Percentiles rank a stretch among this genome's conserved stretches.
These are phyloP conservation scores for Penicillium sumatraense DNA, from an alignment of 2,329 filamentous ascomycete species.

Conservation along the genomic window DNA sequence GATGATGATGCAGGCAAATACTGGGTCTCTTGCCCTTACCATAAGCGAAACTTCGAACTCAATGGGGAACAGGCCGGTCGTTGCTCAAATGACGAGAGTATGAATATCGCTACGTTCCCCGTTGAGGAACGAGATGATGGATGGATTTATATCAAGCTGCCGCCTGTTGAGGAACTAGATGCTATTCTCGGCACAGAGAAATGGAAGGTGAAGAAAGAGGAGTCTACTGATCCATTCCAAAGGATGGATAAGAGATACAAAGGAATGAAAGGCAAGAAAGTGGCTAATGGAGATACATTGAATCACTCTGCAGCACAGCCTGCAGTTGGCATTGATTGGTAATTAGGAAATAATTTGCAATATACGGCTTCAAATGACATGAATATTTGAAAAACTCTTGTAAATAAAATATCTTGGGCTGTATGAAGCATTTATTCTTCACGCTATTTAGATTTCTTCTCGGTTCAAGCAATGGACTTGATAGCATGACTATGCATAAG, in stretches of 20 bases:
- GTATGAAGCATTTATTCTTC: too few species aligned
- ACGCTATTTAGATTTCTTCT: too few species aligned
- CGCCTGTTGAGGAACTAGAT: constrained; percentile 80
- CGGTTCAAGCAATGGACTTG: too few species aligned
- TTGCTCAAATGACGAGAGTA: constrained; percentile 73
- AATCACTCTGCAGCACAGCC: constrained; percentile 19
- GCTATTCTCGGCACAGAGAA: constrained; percentile 74
- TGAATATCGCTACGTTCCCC: constrained; percentile 82
- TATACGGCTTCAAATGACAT: too few species aligned
- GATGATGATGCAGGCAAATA: constrained; percentile 63
- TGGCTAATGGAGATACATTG: constrained; percentile 26
- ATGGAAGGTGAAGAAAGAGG: constrained; percentile 78
- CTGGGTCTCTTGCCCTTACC: constrained; percentile 86
- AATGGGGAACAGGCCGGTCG: constrained; percentile 66
- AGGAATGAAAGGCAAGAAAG: constrained; percentile 59
- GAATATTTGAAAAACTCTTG: too few species aligned
- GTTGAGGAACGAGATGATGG: constrained; percentile 77
- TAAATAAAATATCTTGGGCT: too few species aligned
- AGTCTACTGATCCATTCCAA: constrained; percentile 62
- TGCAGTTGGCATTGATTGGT: constrained; percentile 42
- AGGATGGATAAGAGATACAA: constrained; percentile 62
- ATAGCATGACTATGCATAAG: too few species aligned
- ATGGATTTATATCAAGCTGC: constrained; percentile 78
- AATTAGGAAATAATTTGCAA: background rate
- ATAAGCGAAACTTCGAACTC: constrained; percentile 88